Evolutionary conservation across 495 filamentous ascomycete species (phyloP), one percentile per base, ranked within the genome.

Genomic region (Lophiostoma macrostomum): DNA sequence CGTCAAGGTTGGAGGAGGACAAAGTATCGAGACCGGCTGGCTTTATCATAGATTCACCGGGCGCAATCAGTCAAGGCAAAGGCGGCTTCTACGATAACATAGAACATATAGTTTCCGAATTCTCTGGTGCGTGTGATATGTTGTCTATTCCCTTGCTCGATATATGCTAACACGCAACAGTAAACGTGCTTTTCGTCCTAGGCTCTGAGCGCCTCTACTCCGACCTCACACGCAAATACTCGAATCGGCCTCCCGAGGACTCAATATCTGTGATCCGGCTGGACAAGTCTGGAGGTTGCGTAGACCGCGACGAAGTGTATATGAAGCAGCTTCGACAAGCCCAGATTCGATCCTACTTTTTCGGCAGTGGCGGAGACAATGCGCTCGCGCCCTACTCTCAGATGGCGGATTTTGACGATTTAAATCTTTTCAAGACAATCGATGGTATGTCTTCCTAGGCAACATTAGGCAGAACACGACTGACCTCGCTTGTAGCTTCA

Each of bases 291-390:
- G 90, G 90, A 13, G 93, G 93, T 5, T 90, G 87, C 42, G 89
- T 90, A 11, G 83, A 90, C 58, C 77, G 90, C 31, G 89, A 95
- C 55, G 78, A 81, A 11, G 67, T 74, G 1, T 96, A 87, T 66
- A 78, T 90, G 74, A 85, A 84, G 50, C 74, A 78, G 24, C 68
- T 80, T 3, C 76, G 83, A 22, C 86, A 91, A 53, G 81, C 82
- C 0, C 80, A 85, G 25, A 90, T 96, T 14, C 84, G 83, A 46
- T 82, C 90, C 50, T 99, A 97, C 69, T 99, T 97, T 74, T 97
- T 96, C 67, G 93, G 93, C 2, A 83, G 85, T 53, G 56, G 76
- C 0, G 71, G 35, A 64, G 85, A 82, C 56, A 76, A 81, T 44
- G 88, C 88, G 0, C 74, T 99, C 3, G 94, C 85, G 20, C 93